A percentile compares a stretch with the other conserved stretches of the same genome.
Conservation (phyloP, 805 yeast genomes). For the Cyberlindnera amylophila region DNA sequence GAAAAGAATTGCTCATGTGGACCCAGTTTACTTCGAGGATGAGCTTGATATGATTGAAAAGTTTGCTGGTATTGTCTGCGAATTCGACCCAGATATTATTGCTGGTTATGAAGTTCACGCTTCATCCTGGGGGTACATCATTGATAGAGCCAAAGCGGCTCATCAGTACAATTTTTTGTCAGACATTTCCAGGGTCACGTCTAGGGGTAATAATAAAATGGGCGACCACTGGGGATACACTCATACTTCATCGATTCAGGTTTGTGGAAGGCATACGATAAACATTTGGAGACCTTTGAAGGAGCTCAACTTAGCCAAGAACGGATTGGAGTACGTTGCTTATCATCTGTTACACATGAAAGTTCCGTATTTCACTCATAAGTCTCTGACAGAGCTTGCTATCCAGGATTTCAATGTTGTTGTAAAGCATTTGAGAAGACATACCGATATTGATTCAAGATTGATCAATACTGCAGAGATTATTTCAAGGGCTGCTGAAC, state of each 20-base stretch:
- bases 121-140: conserved; percentile 85
- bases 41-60: conserved; percentile 59
- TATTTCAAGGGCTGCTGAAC: conserved; percentile 69
- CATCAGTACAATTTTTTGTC: conserved; percentile 52
- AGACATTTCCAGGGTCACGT: conserved; percentile 56
- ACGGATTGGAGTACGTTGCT: conserved; percentile 73
- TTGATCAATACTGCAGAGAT: conserved; percentile 54
- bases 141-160: conserved; percentile 52
- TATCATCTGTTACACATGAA: conserved; percentile 63
- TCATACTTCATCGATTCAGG: conserved; percentile 63
- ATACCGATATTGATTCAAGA: conserved; percentile 39
- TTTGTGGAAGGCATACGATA: conserved; percentile 79
- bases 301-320: conserved; percentile 61
- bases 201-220: conserved; percentile 45
- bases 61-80: conserved; percentile 51
- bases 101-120: conserved; percentile 82
- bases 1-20: conserved; percentile 3
- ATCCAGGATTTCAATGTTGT: conserved; percentile 31
- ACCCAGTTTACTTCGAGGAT: conserved; percentile 32
- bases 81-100: conserved; percentile 81
- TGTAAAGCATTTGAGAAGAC: conserved; percentile 42
- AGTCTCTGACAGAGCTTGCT: conserved; percentile 48
- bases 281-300: conserved; percentile 81
- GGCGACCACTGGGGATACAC: conserved; percentile 79
- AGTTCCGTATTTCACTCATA: conserved; percentile 57